Conservation (phyloP, 2,329 filamentous ascomycete genomes). For the Aspergillus pseudonomiae region DNA sequence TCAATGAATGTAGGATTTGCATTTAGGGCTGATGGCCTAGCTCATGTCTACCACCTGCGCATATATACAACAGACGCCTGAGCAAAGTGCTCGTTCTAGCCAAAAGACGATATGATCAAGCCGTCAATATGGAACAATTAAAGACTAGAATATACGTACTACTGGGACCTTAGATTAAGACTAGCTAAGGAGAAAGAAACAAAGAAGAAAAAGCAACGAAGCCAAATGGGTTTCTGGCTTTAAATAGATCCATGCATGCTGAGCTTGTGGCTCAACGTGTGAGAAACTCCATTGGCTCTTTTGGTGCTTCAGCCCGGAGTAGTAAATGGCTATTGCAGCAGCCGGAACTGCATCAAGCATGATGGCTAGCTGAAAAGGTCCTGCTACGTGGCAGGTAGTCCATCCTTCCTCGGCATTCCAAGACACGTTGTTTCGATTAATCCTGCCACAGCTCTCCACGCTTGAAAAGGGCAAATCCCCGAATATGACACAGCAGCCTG, state of each 20-base stretch:
- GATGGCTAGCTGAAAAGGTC: neutral
- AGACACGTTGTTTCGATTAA: neutral
- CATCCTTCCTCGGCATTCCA: neutral
- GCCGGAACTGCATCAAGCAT: neutral
- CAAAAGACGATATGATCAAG: neutral
- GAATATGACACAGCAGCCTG: no score
- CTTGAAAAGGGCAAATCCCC: no score
- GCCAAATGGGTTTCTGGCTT: neutral
- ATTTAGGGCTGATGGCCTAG: neutral
- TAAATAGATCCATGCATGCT: neutral
- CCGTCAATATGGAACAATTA: neutral
- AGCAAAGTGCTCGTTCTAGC: neutral
- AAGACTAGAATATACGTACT: neutral
- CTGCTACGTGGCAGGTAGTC: neutral
- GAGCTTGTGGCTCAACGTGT: neutral
- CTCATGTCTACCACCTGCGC: neutral
- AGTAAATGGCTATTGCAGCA: neutral
- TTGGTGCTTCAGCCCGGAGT: neutral
- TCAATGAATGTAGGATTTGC: neutral
- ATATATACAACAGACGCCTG: neutral
- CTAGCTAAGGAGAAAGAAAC: neutral
- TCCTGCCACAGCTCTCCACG: no score
- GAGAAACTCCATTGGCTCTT: neutral
- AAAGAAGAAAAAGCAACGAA: neutral
- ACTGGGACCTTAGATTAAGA: neutral